Base-by-base conservation (phyloP, 164 flowering plant species). In the Chloranthus sessilifolius region DNA sequence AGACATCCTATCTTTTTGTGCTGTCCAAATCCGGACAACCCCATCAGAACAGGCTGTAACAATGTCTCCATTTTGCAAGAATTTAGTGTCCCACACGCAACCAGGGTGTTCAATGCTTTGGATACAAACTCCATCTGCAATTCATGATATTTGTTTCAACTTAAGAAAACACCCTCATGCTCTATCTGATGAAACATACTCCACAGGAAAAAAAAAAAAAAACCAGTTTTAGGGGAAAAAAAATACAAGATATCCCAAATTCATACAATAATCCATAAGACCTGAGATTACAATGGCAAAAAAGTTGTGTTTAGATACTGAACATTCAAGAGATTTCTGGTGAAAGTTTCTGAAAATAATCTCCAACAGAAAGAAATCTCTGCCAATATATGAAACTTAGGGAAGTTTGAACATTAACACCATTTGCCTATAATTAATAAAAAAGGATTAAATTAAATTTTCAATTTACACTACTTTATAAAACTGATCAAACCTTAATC, bases 81-180 rank as follows among this genome's bases (percentile, higher is more conserved):
- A 94, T 64, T 89, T 94, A 41, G 67, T 78, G 74, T 94, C 97
- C 99, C 99, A 89, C 54, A 89, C 96, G 67, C 97, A 94, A 42
- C 99, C 99, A 67, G 99, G 99, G 65, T 94, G 99, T 63, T 94
- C 97, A 56, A 94, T 70, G 78, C 87, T 94, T 63, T 94, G 99
- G 40, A 89, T 62, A 55, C 96, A 87, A 56, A 68, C 65, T 58
- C 99, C 99, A 85, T 94, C 96, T 89, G 74, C 65, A 73, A 59
- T 17, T 43, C 10, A 29, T 22, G 26, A 17, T 4, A 37, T 28
- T 52, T 35, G 4, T 33, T 11, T 17, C 4, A 19, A n/a, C n/a
- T n/a, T n/a, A 9, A 48, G 17, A 16, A 12, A 2, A 54, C 9
- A 41, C n/a, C 9, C 30, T 21, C 28, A 29, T 38, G 21, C 28